Evolutionary conservation across 1,139 yeast genomes (phyloP).

Genomic region (Nakaseomyces sp.): DNA sequence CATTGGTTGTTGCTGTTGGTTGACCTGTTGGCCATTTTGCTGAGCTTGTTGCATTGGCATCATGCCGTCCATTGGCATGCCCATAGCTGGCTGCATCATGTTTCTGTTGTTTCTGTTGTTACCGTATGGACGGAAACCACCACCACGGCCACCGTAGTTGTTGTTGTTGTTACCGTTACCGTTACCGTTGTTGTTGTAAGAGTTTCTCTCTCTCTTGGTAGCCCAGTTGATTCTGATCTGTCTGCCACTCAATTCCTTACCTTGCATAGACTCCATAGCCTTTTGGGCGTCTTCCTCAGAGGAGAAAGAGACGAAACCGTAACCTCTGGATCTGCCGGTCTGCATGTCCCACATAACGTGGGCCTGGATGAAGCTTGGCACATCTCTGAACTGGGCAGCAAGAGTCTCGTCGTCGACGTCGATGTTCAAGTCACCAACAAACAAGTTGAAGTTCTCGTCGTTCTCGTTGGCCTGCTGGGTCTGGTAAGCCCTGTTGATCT

Average conservation of each 20-base stretch:
- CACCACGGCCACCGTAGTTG: constrained; percentile 22
- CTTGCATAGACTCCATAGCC: constrained; percentile 70
- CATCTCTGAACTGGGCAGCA: constrained; percentile 49
- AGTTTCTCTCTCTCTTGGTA: constrained; percentile 50
- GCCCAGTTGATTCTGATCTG: constrained; percentile 87
- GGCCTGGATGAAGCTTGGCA: constrained; percentile 63
- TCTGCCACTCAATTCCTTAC: constrained; percentile 62
- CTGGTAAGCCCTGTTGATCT: constrained; percentile 78
- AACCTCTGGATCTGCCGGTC: constrained; percentile 83
- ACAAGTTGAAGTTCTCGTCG: constrained; percentile 57
- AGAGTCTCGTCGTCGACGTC: constrained; percentile 77
- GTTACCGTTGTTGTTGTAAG: constrained; percentile 21
- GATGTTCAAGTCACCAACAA: constrained; percentile 78
- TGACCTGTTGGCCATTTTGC: constrained; percentile 8
- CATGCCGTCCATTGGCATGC: constrained; percentile 19
- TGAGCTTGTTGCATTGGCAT: constrained; percentile 15
- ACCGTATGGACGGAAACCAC: constrained; percentile 15
- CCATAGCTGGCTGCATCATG: constrained; percentile 21
- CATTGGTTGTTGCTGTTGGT: constrained; percentile 19
- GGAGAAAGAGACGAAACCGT: constrained; percentile 81
- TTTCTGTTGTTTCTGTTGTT: constrained; percentile 14
- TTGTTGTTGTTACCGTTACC: constrained; percentile 20
- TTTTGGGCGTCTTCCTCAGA: constrained; percentile 60
- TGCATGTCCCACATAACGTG: constrained; percentile 98
- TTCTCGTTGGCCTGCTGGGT: constrained; percentile 50